Conservation (phyloP, 441 rosid species). For the Adansonia madagascariensis region DNA sequence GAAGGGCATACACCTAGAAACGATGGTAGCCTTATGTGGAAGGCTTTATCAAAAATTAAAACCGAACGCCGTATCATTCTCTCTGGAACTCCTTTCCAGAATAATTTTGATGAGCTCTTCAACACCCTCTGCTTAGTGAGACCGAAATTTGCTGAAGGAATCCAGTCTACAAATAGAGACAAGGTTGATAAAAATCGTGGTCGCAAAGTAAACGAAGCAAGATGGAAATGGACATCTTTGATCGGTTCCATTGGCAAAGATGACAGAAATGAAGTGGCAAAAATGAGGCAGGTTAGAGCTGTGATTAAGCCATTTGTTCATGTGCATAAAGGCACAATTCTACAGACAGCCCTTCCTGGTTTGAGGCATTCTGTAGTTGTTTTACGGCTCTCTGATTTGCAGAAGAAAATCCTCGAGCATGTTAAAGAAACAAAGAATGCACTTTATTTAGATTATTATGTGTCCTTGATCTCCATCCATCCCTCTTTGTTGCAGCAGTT, state of each 20-base stretch:
- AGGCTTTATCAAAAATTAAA: slow-evolving; percentile 42
- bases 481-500: slow-evolving; percentile 48
- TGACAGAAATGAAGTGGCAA: slow-evolving; percentile 17
- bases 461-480: slow-evolving; percentile 64
- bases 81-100: slow-evolving; percentile 77
- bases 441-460: slow-evolving; percentile 37
- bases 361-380: slow-evolving; percentile 62
- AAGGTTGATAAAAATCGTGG: slow-evolving; percentile 32
- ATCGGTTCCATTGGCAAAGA: slow-evolving; percentile 40
- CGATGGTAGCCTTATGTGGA: slow-evolving; percentile 45
- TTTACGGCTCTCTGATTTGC: slow-evolving; percentile 50
- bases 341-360: slow-evolving; percentile 67
- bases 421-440: slow-evolving; percentile 30
- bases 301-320: slow-evolving; percentile 68
- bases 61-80: slow-evolving; percentile 56
- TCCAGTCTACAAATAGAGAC: slow-evolving; percentile 18
- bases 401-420: slow-evolving; percentile 47
- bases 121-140: slow-evolving; percentile 51
- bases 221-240: slow-evolving; percentile 38
- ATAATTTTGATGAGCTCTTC: slow-evolving; percentile 58
- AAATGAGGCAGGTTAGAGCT: slow-evolving; percentile 36
- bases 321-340: slow-evolving; percentile 63
- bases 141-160: slow-evolving; percentile 40
- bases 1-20: slow-evolving; percentile 77
- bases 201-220: slow-evolving; percentile 36